These are phyloP conservation scores for Phytophthora idaei DNA, from an alignment of 352 stramenopile genomes.

Conservation along the genomic window DNA sequence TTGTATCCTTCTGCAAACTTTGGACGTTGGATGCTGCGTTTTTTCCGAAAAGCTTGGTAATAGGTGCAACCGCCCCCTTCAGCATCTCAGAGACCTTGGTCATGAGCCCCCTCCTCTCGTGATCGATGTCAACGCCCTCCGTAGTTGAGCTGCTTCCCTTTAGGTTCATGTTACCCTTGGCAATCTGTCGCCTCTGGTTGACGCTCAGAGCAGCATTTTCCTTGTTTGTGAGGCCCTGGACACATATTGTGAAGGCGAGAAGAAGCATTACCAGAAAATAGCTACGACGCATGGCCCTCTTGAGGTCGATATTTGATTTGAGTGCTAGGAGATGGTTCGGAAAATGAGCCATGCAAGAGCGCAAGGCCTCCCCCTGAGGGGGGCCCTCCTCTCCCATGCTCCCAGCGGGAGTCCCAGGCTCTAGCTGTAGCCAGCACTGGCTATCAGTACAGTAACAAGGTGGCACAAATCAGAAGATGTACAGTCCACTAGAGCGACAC, in stretches of 20 bases:
- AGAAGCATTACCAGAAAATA: conserved; percentile 19
- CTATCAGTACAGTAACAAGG: too few relatives aligned
- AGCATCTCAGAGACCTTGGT: conserved; percentile 1
- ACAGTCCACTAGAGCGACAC: too few relatives aligned
- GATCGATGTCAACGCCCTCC: not conserved
- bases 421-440: too few relatives aligned
- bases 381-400: too few relatives aligned
- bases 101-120: conserved; percentile 2
- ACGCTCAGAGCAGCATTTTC: not conserved
- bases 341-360: conserved; percentile 16
- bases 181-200: not conserved
- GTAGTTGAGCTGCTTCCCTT: conserved; percentile 9
- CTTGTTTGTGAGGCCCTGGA: not conserved
- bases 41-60: conserved; percentile 5
- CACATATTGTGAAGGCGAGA: not conserved
- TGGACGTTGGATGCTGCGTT: conserved; percentile 5
- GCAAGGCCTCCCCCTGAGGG: conserved; percentile 10
- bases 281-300: conserved; percentile 14
- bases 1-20: conserved; percentile 3
- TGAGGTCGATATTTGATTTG: not conserved
- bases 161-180: conserved; percentile 4
- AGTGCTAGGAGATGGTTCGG: conserved; percentile 11
- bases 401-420: too few relatives aligned
- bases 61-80: not conserved
- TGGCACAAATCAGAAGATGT: too few relatives aligned